phyloP scores from a whole-genome alignment of 495 filamentous ascomycete species.

The Penicillium tannophilum region DNA sequence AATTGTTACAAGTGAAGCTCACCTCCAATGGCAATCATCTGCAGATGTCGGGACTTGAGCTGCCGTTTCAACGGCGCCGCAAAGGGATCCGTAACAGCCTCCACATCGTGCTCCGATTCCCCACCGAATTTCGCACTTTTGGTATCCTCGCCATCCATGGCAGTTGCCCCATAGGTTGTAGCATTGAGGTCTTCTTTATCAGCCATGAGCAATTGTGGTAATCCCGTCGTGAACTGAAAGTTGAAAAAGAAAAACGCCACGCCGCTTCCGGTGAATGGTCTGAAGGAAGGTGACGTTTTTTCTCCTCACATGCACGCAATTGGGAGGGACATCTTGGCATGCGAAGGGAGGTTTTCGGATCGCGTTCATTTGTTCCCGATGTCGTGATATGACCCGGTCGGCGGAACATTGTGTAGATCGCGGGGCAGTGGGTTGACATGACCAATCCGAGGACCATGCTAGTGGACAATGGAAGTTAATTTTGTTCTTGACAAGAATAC shows the following conservation, averaged over 20 bases:
- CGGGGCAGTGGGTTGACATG: background rate
- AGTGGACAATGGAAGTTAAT: too few relatives aligned
- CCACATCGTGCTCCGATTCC: slow-evolving; percentile 15
- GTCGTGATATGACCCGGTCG: slow-evolving; percentile 32
- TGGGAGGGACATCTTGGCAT: slow-evolving; percentile 7
- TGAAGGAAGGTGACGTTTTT: background rate
- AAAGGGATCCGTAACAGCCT: slow-evolving; percentile 23
- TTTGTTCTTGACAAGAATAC: background rate
- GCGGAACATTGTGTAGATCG: slow-evolving; percentile 3
- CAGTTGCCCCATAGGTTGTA: slow-evolving; percentile 13
- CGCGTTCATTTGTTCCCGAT: slow-evolving; percentile 31
- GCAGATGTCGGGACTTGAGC: slow-evolving; percentile 65
- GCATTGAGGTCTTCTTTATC: background rate
- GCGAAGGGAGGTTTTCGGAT: background rate
- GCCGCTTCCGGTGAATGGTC: background rate
- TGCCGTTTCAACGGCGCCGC: slow-evolving; percentile 48
- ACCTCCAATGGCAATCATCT: slow-evolving; percentile 70
- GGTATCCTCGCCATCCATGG: slow-evolving; percentile 4
- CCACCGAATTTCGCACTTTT: slow-evolving; percentile 8
- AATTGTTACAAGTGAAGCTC: background rate
- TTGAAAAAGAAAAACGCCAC: background rate
- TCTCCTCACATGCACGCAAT: background rate
- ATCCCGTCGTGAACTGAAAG: background rate
- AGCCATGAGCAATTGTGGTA: background rate
- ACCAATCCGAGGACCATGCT: too few relatives aligned